These are phyloP conservation scores for Dendrobium huoshanense DNA, from an alignment of 106 monocot species.

Conservation along the genomic window DNA sequence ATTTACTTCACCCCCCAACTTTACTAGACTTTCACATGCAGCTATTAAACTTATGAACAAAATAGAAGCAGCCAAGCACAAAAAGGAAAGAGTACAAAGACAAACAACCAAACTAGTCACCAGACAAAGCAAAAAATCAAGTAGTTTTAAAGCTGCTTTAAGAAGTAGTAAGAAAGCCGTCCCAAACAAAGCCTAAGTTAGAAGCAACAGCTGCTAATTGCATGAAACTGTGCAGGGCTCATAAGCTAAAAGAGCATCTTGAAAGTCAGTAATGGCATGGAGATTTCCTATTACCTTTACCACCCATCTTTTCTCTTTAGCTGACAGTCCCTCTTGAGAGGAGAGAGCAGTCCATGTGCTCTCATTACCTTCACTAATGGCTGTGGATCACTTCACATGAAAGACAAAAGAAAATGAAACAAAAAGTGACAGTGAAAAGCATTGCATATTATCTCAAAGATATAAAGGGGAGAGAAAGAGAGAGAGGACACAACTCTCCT, in stretches of 20 bases:
- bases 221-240: not conserved
- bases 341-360: not conserved
- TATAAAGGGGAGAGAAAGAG: not conserved
- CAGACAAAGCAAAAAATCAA: too few species aligned
- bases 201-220: too few species aligned
- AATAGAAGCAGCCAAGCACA: too few species aligned
- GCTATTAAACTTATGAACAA: too few species aligned
- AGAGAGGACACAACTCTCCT: too few species aligned
- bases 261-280: not conserved
- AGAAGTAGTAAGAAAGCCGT: too few species aligned
- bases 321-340: not conserved
- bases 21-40: too few species aligned
- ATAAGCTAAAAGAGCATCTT: not conserved
- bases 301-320: not conserved
- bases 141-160: too few species aligned
- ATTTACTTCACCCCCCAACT: too few species aligned
- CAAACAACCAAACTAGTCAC: too few species aligned
- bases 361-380: not conserved
- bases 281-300: not conserved
- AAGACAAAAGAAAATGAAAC: slow-evolving; percentile 5
- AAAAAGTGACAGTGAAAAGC: slow-evolving; percentile 2
- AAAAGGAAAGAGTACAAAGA: too few species aligned
- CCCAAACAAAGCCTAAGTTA: too few species aligned
- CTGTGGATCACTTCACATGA: slow-evolving; percentile 3
- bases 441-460: not conserved